phyloP scores from a whole-genome alignment of 306 rosid genomes.

The Ochetophila trinervis region DNA sequence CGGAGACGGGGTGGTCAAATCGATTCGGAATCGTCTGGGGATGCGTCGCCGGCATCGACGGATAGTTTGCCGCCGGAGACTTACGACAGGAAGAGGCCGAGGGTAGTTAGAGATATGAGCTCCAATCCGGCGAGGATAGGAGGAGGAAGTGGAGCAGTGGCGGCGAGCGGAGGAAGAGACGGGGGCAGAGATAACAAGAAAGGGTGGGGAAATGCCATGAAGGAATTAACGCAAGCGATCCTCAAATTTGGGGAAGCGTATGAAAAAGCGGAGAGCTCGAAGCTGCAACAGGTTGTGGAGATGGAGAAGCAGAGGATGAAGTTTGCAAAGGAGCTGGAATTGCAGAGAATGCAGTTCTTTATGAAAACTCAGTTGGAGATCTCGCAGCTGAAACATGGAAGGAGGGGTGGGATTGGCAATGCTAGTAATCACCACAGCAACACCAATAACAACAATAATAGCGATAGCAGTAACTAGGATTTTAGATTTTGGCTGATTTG shows the following conservation, averaged over 20 bases:
- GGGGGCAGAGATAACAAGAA: slow-evolving; percentile 29
- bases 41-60: slow-evolving; percentile 54
- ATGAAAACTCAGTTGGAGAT: slow-evolving; percentile 91
- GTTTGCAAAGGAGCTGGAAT: slow-evolving; percentile 73
- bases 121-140: slow-evolving; percentile 6
- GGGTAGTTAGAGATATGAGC: slow-evolving; percentile 31
- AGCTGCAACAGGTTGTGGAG: slow-evolving; percentile 86
- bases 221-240: slow-evolving; percentile 78
- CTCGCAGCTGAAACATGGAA: slow-evolving; percentile 77
- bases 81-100: slow-evolving; percentile 49
- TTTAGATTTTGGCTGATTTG: slow-evolving; percentile 3
- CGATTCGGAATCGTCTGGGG: slow-evolving; percentile 43
- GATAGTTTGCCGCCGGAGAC: slow-evolving; percentile 59
- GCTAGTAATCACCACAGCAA: slow-evolving; percentile 49
- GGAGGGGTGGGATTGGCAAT: slow-evolving; percentile 42
- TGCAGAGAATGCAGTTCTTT: slow-evolving; percentile 97
- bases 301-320: slow-evolving; percentile 99
- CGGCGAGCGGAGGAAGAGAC: slow-evolving; percentile 24
- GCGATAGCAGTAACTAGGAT: slow-evolving; percentile 61
- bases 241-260: slow-evolving; percentile 88
- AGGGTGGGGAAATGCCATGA: slow-evolving; percentile 70
- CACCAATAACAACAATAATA: slow-evolving; percentile 53
- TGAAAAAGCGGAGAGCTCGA: slow-evolving; percentile 83
- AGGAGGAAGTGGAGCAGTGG: not conserved
- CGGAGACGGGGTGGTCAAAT: slow-evolving; percentile 35